A percentile compares a stretch with the other conserved stretches of the same genome.
These are phyloP conservation scores for Botryotinia convoluta DNA, from an alignment of 2,329 filamentous ascomycete species.

Conservation along the genomic window DNA sequence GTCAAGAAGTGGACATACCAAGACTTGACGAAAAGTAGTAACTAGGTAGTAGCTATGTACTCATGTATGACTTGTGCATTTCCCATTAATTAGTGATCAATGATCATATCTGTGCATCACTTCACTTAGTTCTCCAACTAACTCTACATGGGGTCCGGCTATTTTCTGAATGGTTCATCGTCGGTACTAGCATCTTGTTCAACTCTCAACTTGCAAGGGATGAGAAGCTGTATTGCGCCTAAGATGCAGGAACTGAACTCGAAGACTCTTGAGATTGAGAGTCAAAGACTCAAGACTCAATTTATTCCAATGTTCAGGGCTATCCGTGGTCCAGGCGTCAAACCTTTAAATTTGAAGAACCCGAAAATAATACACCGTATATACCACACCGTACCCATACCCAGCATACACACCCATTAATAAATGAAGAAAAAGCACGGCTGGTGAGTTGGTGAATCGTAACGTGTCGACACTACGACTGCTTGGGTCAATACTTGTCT, in stretches of 20 bases:
- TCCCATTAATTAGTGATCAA: constrained; percentile 2
- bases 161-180: constrained; percentile 10
- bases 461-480: neutral
- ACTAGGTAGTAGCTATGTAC: neutral
- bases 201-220: neutral
- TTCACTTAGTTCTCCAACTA: neutral
- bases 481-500: neutral
- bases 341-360: neutral
- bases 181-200: neutral
- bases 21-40: neutral
- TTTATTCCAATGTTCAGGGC: constrained; percentile 9
- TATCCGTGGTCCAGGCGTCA: neutral
- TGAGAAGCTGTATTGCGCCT: constrained; percentile 6
- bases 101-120: constrained; percentile 10
- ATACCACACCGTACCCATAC: neutral
- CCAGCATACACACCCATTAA: neutral
- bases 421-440: neutral
- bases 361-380: neutral
- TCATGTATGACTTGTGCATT: constrained; percentile 1
- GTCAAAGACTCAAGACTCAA: neutral
- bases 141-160: constrained; percentile 6
- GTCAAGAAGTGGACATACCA: constrained; percentile 9
- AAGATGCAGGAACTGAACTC: constrained; percentile 7
- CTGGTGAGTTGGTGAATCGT: neutral
- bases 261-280: neutral